These are phyloP conservation scores for Zizania palustris DNA, from an alignment of 202 grass and related monocot genomes.

Conservation along the genomic window DNA sequence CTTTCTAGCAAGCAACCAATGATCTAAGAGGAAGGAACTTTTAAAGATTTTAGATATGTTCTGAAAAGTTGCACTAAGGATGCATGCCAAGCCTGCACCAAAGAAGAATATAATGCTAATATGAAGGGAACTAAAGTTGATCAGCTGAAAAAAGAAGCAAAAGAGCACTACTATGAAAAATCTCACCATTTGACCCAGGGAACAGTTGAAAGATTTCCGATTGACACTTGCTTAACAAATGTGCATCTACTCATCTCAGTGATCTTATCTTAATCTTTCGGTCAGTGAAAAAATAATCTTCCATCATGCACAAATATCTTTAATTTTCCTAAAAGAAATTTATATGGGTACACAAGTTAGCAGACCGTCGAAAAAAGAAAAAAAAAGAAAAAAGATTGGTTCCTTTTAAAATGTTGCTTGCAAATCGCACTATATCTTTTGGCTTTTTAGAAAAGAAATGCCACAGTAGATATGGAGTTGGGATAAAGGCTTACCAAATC, in stretches of 20 bases:
- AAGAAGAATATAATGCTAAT: slow-evolving; percentile 16
- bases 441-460: slow-evolving; percentile 43
- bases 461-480: slow-evolving; percentile 25
- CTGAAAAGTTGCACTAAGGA: slow-evolving; percentile 18
- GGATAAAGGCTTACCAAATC: slow-evolving; percentile 25
- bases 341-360: background rate
- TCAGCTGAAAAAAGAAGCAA: slow-evolving; percentile 7
- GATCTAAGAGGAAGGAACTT: background rate
- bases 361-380: background rate
- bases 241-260: background rate
- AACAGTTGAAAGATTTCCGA: slow-evolving; percentile 28
- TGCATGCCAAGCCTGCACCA: background rate
- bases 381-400: background rate
- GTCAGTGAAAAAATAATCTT: background rate
- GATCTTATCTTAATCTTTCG: slow-evolving; percentile 1
- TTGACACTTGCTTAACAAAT: slow-evolving; percentile 27
- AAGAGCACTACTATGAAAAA: background rate
- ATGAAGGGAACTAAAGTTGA: slow-evolving; percentile 23
- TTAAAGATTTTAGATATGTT: background rate
- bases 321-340: no score
- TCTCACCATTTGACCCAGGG: slow-evolving; percentile 19
- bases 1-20: slow-evolving; percentile 21
- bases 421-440: slow-evolving; percentile 44
- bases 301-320: background rate
- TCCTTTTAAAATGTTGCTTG: slow-evolving; percentile 39